A percentile compares a stretch with the other conserved stretches of the same genome.
These are phyloP conservation scores for Bonia amplexicaulis DNA, from an alignment of 176 grass and related monocot genomes.

Conservation along the genomic window DNA sequence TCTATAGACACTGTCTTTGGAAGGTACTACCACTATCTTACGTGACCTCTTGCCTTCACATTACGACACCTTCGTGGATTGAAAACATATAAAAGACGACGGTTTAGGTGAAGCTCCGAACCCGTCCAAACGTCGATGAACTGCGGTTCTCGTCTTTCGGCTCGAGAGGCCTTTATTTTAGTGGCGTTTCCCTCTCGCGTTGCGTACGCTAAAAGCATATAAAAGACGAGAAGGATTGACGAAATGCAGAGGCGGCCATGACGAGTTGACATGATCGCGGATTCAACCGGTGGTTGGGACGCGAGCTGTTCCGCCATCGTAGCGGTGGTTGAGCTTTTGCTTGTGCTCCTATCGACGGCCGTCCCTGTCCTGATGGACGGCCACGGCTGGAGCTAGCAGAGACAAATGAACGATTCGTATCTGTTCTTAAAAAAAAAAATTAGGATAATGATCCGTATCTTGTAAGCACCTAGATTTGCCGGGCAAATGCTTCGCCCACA, in stretches of 20 bases:
- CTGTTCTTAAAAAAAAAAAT: neutral
- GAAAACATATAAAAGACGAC: neutral
- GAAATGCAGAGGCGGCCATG: neutral
- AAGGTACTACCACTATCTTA: neutral
- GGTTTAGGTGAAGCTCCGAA: neutral
- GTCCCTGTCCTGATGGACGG: slow-evolving; percentile 28
- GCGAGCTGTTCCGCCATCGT: neutral
- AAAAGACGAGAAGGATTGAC: neutral
- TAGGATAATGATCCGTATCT: neutral
- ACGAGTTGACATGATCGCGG: slow-evolving; percentile 4
- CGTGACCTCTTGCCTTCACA: neutral
- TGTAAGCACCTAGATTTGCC: slow-evolving; percentile 13
- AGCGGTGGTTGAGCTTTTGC: neutral
- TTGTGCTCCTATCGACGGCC: neutral
- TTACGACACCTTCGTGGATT: neutral
- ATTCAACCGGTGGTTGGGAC: neutral
- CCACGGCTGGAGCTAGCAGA: neutral
- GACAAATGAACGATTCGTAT: neutral
- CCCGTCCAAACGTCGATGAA: neutral
- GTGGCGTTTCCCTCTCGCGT: slow-evolving; percentile 1
- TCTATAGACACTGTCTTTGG: neutral
- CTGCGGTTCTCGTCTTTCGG: neutral
- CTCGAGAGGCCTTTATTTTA: neutral
- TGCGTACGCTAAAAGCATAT: neutral
- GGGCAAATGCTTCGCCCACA: neutral